phyloP scores from a whole-genome alignment of 73 alveolate genomes.

The Paramecium octaurelia region DNA sequence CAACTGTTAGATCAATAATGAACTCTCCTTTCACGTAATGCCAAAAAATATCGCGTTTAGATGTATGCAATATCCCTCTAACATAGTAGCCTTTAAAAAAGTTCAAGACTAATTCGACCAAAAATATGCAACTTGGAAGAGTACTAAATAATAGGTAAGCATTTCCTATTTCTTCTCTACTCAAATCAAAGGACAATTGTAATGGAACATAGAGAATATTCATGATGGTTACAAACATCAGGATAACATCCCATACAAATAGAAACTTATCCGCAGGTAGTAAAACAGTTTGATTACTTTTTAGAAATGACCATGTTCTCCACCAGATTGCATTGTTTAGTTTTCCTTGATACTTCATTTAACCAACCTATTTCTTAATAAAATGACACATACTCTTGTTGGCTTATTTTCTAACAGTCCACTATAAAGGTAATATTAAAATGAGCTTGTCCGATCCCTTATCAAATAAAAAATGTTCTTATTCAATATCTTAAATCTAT shows the following conservation, averaged over 20 bases:
- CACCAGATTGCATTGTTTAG: not conserved
- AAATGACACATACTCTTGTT: not conserved
- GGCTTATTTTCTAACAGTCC: not conserved
- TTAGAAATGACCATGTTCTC: not conserved
- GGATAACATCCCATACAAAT: constrained; percentile 28
- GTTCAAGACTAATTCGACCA: not conserved
- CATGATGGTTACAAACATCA: constrained; percentile 17
- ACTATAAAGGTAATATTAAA: not conserved
- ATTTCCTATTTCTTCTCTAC: not conserved
- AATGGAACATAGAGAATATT: constrained; percentile 28
- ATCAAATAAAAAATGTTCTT: constrained; percentile 6
- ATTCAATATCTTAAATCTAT: not conserved
- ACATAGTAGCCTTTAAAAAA: constrained; percentile 34
- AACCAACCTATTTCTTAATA: not conserved
- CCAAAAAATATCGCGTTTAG: constrained; percentile 31
- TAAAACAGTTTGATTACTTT: not conserved
- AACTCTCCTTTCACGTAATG: constrained; percentile 37
- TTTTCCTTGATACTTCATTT: not conserved
- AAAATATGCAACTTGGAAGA: constrained; percentile 8
- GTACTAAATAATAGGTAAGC: not conserved
- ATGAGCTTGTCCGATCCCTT: not conserved
- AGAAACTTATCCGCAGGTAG: constrained; percentile 34
- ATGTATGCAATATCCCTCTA: constrained; percentile 20
- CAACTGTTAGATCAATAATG: not conserved
- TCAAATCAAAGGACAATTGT: constrained; percentile 4